Conservation (phyloP, 208 protist genomes). For the Acanthamoeba polyphaga region DNA sequence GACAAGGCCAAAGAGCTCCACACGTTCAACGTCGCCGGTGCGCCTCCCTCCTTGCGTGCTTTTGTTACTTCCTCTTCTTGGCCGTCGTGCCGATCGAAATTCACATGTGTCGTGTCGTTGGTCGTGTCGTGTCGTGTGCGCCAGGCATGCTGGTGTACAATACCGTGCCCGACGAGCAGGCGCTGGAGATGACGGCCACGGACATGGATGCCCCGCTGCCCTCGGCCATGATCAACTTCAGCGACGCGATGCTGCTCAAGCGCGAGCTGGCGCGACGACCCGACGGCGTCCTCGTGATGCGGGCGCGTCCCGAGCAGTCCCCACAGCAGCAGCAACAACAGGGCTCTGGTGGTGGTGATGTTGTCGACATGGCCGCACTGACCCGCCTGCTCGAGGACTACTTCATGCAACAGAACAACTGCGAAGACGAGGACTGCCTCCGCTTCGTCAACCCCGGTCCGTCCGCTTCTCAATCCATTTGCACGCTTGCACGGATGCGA, state of each 20-base stretch:
- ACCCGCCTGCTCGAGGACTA: background rate
- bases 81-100: too few species aligned
- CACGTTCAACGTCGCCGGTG: background rate
- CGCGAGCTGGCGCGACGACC: background rate
- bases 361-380: background rate
- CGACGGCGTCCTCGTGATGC: background rate
- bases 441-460: slow-evolving; percentile 22
- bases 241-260: background rate
- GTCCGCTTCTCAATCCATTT: background rate
- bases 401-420: background rate
- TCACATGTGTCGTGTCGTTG: too few species aligned
- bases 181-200: background rate
- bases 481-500: background rate
- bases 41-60: background rate
- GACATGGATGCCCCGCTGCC: background rate
- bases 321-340: background rate
- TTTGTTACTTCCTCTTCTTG: too few species aligned
- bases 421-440: background rate
- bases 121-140: too few species aligned
- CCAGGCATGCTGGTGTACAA: slow-evolving; percentile 37
- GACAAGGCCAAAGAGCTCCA: background rate
- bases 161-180: background rate
- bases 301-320: background rate
- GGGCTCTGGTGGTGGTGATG: background rate
- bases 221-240: background rate